These are phyloP conservation scores for Talaromyces funiculosus DNA, from an alignment of 2,329 filamentous ascomycete species.

Conservation along the genomic window DNA sequence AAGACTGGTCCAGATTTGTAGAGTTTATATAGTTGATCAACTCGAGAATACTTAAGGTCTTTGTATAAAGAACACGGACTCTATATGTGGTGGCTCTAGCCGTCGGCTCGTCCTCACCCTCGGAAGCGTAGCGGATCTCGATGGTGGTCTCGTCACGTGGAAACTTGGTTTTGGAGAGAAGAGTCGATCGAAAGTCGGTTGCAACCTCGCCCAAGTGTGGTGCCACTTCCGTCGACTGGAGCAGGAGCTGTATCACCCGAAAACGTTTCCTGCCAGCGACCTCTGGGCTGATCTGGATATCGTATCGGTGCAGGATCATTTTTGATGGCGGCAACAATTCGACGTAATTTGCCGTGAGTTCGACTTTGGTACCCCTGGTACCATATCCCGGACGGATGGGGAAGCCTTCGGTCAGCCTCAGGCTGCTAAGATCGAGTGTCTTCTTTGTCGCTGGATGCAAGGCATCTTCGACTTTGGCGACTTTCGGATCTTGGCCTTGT, in stretches of 20 bases:
- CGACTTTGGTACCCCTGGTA: slow-evolving; percentile 10
- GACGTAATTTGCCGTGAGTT: slow-evolving; percentile 19
- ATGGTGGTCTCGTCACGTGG: slow-evolving; percentile 18
- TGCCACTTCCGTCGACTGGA: slow-evolving; percentile 33
- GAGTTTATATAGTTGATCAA: slow-evolving; percentile 43
- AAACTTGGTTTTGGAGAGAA: slow-evolving; percentile 30
- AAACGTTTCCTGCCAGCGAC: slow-evolving; percentile 41
- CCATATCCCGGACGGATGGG: slow-evolving; percentile 15
- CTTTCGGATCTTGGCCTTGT: not conserved
- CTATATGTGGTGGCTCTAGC: slow-evolving; percentile 30
- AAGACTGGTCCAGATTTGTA: slow-evolving; percentile 29
- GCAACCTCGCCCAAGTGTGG: slow-evolving; percentile 27
- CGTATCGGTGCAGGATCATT: slow-evolving; percentile 29
- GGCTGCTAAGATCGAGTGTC: not conserved
- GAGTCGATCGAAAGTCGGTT: slow-evolving; percentile 36
- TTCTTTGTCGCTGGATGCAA: not conserved
- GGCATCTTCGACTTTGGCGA: not conserved
- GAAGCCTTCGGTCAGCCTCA: not conserved
- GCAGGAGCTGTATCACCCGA: slow-evolving; percentile 44
- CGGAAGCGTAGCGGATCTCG: slow-evolving; percentile 32
- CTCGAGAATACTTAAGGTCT: slow-evolving; percentile 32
- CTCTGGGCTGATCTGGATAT: slow-evolving; percentile 19
- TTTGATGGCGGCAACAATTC: slow-evolving; percentile 23
- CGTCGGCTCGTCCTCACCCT: slow-evolving; percentile 31
- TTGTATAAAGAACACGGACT: slow-evolving; percentile 28